phyloP scores from a whole-genome alignment of 2,329 filamentous ascomycete genomes.

The Trichoderma arundinaceum region DNA sequence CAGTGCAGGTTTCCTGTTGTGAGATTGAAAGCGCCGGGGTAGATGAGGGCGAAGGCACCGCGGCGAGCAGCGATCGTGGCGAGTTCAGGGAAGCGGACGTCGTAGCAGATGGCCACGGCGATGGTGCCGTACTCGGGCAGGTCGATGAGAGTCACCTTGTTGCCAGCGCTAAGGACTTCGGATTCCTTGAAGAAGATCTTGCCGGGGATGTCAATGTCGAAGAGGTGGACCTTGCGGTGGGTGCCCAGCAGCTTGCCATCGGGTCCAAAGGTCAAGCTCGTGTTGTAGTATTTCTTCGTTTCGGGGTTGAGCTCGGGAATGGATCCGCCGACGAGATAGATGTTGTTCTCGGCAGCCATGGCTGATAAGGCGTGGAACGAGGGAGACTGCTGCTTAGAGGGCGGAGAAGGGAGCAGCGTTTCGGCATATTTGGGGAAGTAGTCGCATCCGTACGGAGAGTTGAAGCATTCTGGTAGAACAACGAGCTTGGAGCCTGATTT shows the following conservation, averaged over 20 bases:
- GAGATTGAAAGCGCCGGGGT: conserved; percentile 96
- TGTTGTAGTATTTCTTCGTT: conserved; percentile 82
- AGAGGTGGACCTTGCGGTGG: conserved; percentile 93
- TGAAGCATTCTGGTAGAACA: conserved; percentile 98
- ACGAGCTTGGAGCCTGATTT: conserved; percentile 79
- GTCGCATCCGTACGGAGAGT: conserved; percentile 90
- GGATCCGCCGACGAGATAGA: conserved; percentile 88
- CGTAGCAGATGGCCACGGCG: conserved; percentile 93
- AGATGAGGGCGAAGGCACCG: conserved; percentile 86
- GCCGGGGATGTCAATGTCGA: conserved; percentile 96
- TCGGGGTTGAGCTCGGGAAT: conserved; percentile 77
- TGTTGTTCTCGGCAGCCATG: conserved; percentile 77
- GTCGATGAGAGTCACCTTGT: conserved; percentile 84
- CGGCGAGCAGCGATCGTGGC: conserved; percentile 85
- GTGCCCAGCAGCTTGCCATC: conserved; percentile 79
- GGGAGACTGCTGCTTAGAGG: conserved; percentile 71
- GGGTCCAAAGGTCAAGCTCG: conserved; percentile 81
- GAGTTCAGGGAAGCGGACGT: conserved; percentile 93
- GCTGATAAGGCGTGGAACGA: conserved; percentile 83
- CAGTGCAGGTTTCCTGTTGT: conserved; percentile 94
- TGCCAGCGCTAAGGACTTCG: conserved; percentile 84
- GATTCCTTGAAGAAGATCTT: conserved; percentile 92
- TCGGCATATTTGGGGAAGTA: conserved; percentile 95
- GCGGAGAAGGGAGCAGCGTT: conserved; percentile 77
- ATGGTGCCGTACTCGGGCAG: conserved; percentile 88